Evolutionary conservation across 2,329 filamentous ascomycete genomes (phyloP), one percentile per base, ranked within the genome.

Genomic region (Trichoderma asperellum): DNA sequence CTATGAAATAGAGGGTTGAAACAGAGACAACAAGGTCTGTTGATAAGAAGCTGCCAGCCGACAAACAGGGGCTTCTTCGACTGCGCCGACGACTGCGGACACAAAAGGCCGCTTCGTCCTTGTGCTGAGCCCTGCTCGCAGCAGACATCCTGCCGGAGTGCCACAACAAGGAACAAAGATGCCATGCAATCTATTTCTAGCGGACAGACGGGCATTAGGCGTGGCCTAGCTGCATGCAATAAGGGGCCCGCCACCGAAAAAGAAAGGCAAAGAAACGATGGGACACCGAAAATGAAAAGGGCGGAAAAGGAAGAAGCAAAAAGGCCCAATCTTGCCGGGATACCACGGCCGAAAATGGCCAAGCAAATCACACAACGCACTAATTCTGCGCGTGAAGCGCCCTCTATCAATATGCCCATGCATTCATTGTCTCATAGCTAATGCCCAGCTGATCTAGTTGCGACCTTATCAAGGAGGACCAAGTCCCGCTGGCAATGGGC

Each of bases 401-500:
- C 53, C 53, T 35, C 57, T 43, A 37, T 43, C 56, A 40, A 27
- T 60, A n/a, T 61, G 57, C 65, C 57, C 63, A 66, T 59, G 53
- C 55, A 52, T 57, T 11, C 27, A 21, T 52, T 67, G 40, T 58
- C 53, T 66, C 63, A 67, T 21, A 67, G 47, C 55, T 29, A 59
- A 67, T 59, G 40, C 29, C 55, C 63, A 37, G 35, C 63, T 67
- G 63, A 67, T 67, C 55, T 67, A n/a, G 63, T 29, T 37, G 53
- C 55, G 63, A 58, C 63, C 53, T 59, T 67, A 67, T 67, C 63
- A 67, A 65, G 7, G 29, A 49, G 35, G 40, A 67, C 63, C 52
- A 66, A 66, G 47, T 66, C 37, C 37, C 37, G 53, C 52, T 57
- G 35, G 53, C 29, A 56, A 24, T 66, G 24, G 7, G 18, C 27